phyloP scores from a whole-genome alignment of 176 grass and related monocot genomes.

The Aegilops sharonensis region DNA sequence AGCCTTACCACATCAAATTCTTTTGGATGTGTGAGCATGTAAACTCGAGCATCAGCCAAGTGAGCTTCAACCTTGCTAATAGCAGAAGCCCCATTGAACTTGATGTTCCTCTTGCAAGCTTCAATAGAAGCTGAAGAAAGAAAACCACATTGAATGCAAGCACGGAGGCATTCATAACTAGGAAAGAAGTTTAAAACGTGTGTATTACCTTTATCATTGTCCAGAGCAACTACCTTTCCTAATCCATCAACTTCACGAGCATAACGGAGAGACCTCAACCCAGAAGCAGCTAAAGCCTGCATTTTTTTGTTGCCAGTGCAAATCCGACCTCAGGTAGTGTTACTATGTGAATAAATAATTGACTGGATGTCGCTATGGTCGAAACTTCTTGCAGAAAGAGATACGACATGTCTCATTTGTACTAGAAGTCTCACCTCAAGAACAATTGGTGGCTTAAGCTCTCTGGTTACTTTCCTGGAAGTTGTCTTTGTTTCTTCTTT shows the following conservation, averaged over 20 bases:
- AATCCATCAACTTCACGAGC: constrained; percentile 74
- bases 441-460: constrained; percentile 72
- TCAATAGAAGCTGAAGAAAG: constrained; percentile 79
- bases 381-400: not conserved
- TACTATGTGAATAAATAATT: constrained; percentile 12
- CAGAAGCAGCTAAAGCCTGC: constrained; percentile 93
- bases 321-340: constrained; percentile 12
- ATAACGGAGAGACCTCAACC: constrained; percentile 84
- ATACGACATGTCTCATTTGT: not conserved
- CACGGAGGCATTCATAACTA: not conserved
- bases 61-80: constrained; percentile 84
- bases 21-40: constrained; percentile 98
- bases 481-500: constrained; percentile 44
- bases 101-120: constrained; percentile 88
- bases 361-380: not conserved
- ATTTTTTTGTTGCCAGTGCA: constrained; percentile 30
- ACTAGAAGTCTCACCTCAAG: constrained; percentile 70
- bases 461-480: constrained; percentile 54
- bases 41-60: constrained; percentile 91
- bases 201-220: constrained; percentile 82
- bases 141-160: constrained; percentile 30
- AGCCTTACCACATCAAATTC: constrained; percentile 91
- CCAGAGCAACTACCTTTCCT: constrained; percentile 81
- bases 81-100: constrained; percentile 74
- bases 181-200: constrained; percentile 9